Evolutionary conservation across 2,329 filamentous ascomycete genomes (phyloP).

Genomic region (Cytospora chrysosperma): DNA sequence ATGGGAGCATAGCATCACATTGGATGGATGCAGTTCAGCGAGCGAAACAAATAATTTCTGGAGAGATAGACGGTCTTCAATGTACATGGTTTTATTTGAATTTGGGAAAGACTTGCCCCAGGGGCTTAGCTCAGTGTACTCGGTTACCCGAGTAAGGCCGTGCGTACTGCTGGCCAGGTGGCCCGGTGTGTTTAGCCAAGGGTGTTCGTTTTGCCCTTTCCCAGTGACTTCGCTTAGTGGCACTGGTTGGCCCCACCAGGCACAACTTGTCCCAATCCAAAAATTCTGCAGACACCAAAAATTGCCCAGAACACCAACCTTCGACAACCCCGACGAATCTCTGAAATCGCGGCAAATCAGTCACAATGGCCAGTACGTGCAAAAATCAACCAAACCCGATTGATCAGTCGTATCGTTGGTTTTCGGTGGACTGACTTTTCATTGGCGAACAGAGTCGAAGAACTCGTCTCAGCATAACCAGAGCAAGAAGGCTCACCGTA

Average conservation of each 20-base stretch:
- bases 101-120: not conserved
- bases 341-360: slow-evolving; percentile 40
- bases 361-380: slow-evolving; percentile 71
- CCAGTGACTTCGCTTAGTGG: not conserved
- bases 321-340: slow-evolving; percentile 23
- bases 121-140: no score
- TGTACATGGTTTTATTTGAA: not conserved
- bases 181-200: not conserved
- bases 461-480: slow-evolving; percentile 99
- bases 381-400: slow-evolving; percentile 3
- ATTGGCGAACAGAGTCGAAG: slow-evolving; percentile 78
- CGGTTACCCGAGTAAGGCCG: no score
- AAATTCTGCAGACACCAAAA: slow-evolving; percentile 26
- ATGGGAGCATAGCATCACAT: not conserved
- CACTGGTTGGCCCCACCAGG: slow-evolving; percentile 24
- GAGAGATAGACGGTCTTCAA: not conserved
- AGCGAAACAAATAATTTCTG: not conserved
- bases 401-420: not conserved
- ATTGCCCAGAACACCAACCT: slow-evolving; percentile 17
- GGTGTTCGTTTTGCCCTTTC: not conserved
- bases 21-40: not conserved
- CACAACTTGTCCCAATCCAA: slow-evolving; percentile 28
- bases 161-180: no score
- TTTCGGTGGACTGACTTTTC: slow-evolving; percentile 30
- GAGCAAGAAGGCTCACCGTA: slow-evolving; percentile 97